These are phyloP conservation scores for Jasminum sambac DNA, from an alignment of 257 asterid genomes.

Conservation along the genomic window DNA sequence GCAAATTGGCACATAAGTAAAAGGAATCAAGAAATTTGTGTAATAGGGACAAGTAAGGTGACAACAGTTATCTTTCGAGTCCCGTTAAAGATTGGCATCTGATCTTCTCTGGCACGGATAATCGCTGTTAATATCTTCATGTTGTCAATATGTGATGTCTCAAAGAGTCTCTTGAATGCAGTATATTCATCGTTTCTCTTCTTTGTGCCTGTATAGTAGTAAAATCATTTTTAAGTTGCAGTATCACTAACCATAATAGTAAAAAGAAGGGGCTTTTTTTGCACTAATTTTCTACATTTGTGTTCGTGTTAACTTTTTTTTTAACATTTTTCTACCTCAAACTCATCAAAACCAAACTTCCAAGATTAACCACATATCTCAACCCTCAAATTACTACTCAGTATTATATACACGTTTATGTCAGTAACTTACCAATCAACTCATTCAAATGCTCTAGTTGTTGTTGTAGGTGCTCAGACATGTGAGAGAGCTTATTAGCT, in stretches of 20 bases:
- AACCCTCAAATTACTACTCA: too few species aligned
- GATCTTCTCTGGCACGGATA: constrained; percentile 43
- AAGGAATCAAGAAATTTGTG: neutral
- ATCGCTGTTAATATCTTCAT: constrained; percentile 46
- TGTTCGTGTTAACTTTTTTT: neutral
- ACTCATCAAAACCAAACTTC: too few species aligned
- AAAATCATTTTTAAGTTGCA: neutral
- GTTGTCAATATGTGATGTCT: constrained; percentile 53
- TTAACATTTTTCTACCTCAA: too few species aligned
- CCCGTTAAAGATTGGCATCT: constrained; percentile 49
- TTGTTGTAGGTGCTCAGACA: constrained; percentile 47
- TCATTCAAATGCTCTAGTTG: constrained; percentile 33
- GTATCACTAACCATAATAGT: neutral
- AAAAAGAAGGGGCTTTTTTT: neutral
- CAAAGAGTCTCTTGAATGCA: constrained; percentile 39
- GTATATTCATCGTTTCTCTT: constrained; percentile 33
- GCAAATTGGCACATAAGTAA: neutral
- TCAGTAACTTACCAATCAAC: constrained; percentile 48
- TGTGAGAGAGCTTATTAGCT: constrained; percentile 59
- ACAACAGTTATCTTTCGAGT: constrained; percentile 33
- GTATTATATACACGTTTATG: too few species aligned
- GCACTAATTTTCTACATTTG: neutral
- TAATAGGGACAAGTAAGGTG: neutral
- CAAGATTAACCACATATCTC: too few species aligned
- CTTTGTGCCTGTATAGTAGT: constrained; percentile 32